Evolutionary conservation across 257 asterid species (phyloP), one percentile per base, ranked within the genome.

Genomic region (Lycium ferocissimum): DNA sequence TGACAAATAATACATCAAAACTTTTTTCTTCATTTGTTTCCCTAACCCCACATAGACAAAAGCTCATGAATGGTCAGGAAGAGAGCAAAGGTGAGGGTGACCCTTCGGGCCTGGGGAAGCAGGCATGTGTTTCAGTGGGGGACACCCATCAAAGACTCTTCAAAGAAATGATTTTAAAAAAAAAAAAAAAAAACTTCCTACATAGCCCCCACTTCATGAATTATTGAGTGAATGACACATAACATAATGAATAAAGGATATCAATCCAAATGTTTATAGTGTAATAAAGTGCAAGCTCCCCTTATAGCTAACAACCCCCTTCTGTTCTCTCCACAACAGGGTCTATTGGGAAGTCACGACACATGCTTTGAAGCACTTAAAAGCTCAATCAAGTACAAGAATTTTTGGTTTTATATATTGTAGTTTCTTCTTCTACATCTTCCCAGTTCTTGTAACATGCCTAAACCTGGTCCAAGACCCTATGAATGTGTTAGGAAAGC

Each of bases 401-500:
- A 69, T 13, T 75, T 22, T 20, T 49, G 49, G 59, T 22, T 43
- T 38, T 80, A 18, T 4, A n/a, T 12, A n/a, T 83, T n/a, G 82
- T 40, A 43, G 38, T 58, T 20, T 49, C 13, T n/a, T 84, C 6
- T 8, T 79, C 54, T 69, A 35, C 73, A 35, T 66, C 38, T 40
- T 73, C 51, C 63, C 13, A 76, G 79, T 61, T 89, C 37, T 85
- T 85, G 88, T 88, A 88, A 89, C 89, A 95, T 94, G 99, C 97
- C 98, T 38, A 93, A 97, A 80, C 96, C 97, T 61, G 98, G 98
- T 70, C 97, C 97, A 38, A 93, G 97, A 81, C 97, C 99, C 7
- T 96, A 92, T 82, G 99, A 96, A 88, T 96, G 99, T 92, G 96
- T 92, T 67, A 92, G 93, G 79, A 94, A 95, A 93, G 99, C 97